Evolutionary conservation across 345 rosid species (phyloP).

Genomic region (Anacardium occidentale): DNA sequence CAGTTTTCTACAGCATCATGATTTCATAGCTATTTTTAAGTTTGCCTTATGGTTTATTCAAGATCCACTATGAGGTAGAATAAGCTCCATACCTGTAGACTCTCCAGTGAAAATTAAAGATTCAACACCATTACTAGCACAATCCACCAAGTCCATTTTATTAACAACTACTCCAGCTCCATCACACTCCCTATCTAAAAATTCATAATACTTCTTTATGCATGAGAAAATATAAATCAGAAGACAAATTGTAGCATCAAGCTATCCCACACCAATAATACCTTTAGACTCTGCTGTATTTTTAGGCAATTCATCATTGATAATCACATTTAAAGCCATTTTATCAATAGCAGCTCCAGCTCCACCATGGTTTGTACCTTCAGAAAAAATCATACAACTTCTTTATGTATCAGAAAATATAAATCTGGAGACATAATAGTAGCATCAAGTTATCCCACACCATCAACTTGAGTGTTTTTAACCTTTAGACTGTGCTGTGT

Average conservation of each 20-base stretch:
- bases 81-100: not conserved
- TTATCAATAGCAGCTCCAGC: no score
- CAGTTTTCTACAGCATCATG: not conserved
- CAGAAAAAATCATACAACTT: not conserved
- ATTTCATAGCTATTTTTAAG: not conserved
- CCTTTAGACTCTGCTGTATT: no score
- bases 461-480: no score
- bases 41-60: no score
- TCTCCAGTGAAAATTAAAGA: not conserved
- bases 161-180: not conserved
- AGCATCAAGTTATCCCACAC: not conserved
- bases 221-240: not conserved
- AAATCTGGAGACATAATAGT: not conserved
- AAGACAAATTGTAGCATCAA: constrained; percentile 1
- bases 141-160: not conserved
- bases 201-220: not conserved
- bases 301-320: no score
- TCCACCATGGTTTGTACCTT: no score
- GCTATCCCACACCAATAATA: not conserved
- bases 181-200: not conserved
- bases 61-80: no score
- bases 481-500: no score
- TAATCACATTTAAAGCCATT: no score
- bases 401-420: not conserved
- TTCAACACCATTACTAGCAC: not conserved